Percentiles rank a stretch among this genome's conserved stretches.
These are phyloP conservation scores for Amanita rubescens DNA, from an alignment of 768 basidiomycete genomes.

Conservation along the genomic window DNA sequence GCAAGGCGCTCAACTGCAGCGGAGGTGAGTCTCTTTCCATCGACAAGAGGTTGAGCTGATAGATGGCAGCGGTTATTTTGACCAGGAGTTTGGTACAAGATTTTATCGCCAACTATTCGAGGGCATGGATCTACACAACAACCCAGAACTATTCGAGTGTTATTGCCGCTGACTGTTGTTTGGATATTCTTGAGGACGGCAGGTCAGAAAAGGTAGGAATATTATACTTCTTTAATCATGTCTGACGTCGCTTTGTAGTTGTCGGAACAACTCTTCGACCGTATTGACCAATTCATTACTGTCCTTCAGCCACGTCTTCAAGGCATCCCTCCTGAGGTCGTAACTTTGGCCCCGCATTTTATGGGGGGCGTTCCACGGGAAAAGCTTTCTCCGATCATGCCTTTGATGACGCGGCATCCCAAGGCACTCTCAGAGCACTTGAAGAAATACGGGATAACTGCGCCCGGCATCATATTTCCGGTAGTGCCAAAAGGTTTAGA, in stretches of 20 bases:
- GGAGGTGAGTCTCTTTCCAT: constrained; percentile 55
- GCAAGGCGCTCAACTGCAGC: constrained; percentile 79
- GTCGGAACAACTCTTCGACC: constrained; percentile 33
- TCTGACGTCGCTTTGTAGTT: neutral
- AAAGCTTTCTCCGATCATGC: constrained; percentile 68
- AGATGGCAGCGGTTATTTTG: constrained; percentile 59
- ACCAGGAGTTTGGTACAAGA: constrained; percentile 65
- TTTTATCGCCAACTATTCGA: constrained; percentile 82
- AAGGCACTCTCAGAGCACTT: constrained; percentile 71
- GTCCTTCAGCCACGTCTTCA: constrained; percentile 24
- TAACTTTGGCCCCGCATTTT: constrained; percentile 31
- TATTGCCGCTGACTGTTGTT: constrained; percentile 66
- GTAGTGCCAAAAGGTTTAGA: constrained; percentile 86
- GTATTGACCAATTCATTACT: constrained; percentile 35
- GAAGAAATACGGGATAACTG: constrained; percentile 45
- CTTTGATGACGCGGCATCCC: constrained; percentile 70
- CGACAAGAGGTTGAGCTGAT: neutral
- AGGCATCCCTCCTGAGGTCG: constrained; percentile 26
- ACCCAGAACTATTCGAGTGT: constrained; percentile 71
- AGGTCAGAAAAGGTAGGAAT: constrained; percentile 46
- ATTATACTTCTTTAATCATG: neutral
- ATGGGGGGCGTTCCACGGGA: constrained; percentile 12
- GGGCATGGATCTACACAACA: constrained; percentile 89
- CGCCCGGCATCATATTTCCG: constrained; percentile 75
- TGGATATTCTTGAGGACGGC: constrained; percentile 70